Evolutionary conservation across 139 green algal genomes (phyloP).

Genomic region (Marvania coccoides): DNA sequence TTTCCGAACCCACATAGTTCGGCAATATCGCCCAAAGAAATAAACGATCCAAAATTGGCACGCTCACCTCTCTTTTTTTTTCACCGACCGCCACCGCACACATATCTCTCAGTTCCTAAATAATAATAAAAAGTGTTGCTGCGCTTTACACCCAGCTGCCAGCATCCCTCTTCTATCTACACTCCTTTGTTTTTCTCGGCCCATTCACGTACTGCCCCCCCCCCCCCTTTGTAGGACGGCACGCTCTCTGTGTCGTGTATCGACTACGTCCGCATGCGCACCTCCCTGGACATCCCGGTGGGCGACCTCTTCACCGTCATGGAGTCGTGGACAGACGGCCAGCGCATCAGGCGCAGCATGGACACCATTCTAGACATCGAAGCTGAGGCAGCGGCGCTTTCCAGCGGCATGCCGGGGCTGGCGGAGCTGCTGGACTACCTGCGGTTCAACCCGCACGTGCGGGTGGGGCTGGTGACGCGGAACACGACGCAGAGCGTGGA

Average conservation of each 20-base stretch:
- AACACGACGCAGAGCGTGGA: slow-evolving; percentile 52
- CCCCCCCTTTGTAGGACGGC: too few relatives aligned
- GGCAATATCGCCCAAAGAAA: too few relatives aligned
- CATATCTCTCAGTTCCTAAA: too few relatives aligned
- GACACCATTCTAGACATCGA: slow-evolving; percentile 64
- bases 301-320: slow-evolving; percentile 71
- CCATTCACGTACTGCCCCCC: too few relatives aligned
- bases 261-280: slow-evolving; percentile 57
- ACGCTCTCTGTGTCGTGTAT: slow-evolving; percentile 58
- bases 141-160: too few relatives aligned
- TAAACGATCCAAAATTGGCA: too few relatives aligned
- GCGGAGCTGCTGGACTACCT: slow-evolving; percentile 24
- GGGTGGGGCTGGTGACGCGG: slow-evolving; percentile 57
- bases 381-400: slow-evolving; percentile 31
- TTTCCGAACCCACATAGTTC: background rate
- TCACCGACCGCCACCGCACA: too few relatives aligned
- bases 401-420: slow-evolving; percentile 37
- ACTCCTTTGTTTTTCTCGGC: too few relatives aligned
- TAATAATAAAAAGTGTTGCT: too few relatives aligned
- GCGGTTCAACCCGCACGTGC: slow-evolving; percentile 18
- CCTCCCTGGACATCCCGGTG: slow-evolving; percentile 42
- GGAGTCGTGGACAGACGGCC: slow-evolving; percentile 47
- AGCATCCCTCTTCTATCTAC: too few relatives aligned
- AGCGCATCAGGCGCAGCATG: slow-evolving; percentile 11
- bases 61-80: too few relatives aligned